Evolutionary conservation across 1,284 basidiomycete species (phyloP).

Genomic region (Ustilago vetiveriae): DNA sequence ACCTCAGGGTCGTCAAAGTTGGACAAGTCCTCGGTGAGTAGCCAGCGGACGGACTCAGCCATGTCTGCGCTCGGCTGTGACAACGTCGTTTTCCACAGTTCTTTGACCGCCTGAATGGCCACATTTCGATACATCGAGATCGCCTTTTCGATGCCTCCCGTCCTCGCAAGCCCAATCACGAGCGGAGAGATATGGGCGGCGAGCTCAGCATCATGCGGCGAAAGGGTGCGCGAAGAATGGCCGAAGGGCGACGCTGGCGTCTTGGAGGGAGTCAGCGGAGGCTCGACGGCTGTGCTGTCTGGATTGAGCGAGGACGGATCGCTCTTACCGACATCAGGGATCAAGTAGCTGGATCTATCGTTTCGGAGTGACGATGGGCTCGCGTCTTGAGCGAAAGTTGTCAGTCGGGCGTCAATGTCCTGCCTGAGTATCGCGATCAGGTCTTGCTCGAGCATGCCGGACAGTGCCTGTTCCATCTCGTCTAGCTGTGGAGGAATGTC

Average conservation of each 20-base stretch:
- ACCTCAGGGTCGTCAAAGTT: constrained; percentile 28
- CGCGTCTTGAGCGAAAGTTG: constrained; percentile 5
- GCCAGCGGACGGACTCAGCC: constrained; percentile 61
- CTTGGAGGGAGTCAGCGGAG: constrained; percentile 14
- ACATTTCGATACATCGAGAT: constrained; percentile 80
- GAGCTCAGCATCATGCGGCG: constrained; percentile 61
- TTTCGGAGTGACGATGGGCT: too few relatives aligned
- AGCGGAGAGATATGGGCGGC: constrained; percentile 77
- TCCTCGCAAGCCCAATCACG: constrained; percentile 78
- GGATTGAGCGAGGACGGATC: constrained; percentile 1
- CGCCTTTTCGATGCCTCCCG: constrained; percentile 78
- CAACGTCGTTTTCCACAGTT: constrained; percentile 65
- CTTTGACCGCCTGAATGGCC: constrained; percentile 76
- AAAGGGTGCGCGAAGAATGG: constrained; percentile 15
- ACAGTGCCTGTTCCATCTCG: constrained; percentile 48
- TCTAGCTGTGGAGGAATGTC: constrained; percentile 52
- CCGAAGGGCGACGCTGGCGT: constrained; percentile 25
- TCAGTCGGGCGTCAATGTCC: constrained; percentile 72
- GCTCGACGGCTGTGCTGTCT: not conserved
- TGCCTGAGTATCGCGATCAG: constrained; percentile 77
- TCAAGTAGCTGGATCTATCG: constrained; percentile 12
- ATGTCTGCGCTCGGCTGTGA: constrained; percentile 15
- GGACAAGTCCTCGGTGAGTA: constrained; percentile 27
- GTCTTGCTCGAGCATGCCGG: constrained; percentile 69
- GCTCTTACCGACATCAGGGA: not conserved